phyloP scores from a whole-genome alignment of 2,329 filamentous ascomycete species.

The Cladophialophora psammophila region DNA sequence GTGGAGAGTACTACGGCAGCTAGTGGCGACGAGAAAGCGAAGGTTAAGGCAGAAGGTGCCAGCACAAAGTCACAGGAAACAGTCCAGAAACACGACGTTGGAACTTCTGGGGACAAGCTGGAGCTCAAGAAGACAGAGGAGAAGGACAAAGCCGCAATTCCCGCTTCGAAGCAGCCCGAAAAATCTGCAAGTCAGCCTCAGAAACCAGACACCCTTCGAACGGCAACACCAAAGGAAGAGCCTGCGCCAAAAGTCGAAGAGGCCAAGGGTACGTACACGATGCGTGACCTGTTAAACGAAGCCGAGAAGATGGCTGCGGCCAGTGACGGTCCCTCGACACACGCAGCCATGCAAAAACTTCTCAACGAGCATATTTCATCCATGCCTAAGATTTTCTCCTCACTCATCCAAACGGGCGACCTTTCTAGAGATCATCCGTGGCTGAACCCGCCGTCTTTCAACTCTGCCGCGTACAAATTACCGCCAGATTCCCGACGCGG shows the following conservation, averaged over 20 bases:
- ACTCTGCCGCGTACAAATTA: slow-evolving; percentile 38
- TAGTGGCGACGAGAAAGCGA: slow-evolving; percentile 24
- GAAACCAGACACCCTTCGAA: slow-evolving; percentile 18
- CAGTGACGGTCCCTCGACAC: slow-evolving; percentile 23
- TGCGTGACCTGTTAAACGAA: slow-evolving; percentile 38
- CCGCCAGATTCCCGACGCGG: slow-evolving; percentile 37
- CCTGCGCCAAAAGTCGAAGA: slow-evolving; percentile 19
- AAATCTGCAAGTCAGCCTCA: slow-evolving; percentile 11
- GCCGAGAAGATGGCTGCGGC: slow-evolving; percentile 26
- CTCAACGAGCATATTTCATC: slow-evolving; percentile 36
- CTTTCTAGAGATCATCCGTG: slow-evolving; percentile 50
- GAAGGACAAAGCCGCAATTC: slow-evolving; percentile 12
- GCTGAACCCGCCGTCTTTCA: slow-evolving; percentile 49
- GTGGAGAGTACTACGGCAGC: slow-evolving; percentile 26
- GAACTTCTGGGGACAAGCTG: not conserved
- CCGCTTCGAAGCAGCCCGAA: slow-evolving; percentile 4
- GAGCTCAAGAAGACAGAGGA: slow-evolving; percentile 11
- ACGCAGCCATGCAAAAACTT: slow-evolving; percentile 30
- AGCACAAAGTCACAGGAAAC: slow-evolving; percentile 8
- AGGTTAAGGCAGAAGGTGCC: not conserved
- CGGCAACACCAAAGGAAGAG: slow-evolving; percentile 28
- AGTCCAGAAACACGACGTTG: slow-evolving; percentile 4
- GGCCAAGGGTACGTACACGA: slow-evolving; percentile 29
- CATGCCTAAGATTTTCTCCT: slow-evolving; percentile 36
- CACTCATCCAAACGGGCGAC: slow-evolving; percentile 38